These are phyloP conservation scores for Flaveria linearis DNA, from an alignment of 129 eudicot genomes.

Conservation along the genomic window DNA sequence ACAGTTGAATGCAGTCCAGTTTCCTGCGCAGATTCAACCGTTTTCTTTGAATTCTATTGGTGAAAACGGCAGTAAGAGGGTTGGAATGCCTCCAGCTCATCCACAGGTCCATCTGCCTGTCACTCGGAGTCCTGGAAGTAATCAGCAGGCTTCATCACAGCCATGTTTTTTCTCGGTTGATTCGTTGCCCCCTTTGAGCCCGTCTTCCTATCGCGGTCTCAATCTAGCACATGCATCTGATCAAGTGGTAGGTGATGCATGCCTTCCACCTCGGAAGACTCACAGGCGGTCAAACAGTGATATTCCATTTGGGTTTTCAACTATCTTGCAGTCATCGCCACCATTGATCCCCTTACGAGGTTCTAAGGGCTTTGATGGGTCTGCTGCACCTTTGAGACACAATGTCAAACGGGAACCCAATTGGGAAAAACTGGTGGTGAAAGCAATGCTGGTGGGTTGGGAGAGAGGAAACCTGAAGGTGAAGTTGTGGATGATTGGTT, in stretches of 20 bases:
- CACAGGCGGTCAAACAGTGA: conserved; percentile 87
- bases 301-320: conserved; percentile 67
- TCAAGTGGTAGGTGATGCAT: conserved; percentile 45
- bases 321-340: conserved; percentile 62
- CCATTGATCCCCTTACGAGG: conserved; percentile 57
- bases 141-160: conserved; percentile 56
- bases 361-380: conserved; percentile 40
- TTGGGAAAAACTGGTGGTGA: conserved; percentile 62
- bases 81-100: conserved; percentile 71
- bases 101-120: conserved; percentile 47
- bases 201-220: conserved; percentile 54
- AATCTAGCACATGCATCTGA: conserved; percentile 34
- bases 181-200: conserved; percentile 85
- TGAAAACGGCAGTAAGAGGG: conserved; percentile 48
- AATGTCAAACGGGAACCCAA: conserved; percentile 45
- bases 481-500: conserved; percentile 74
- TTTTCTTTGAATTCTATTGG: conserved; percentile 37
- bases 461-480: conserved; percentile 47
- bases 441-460: too few species aligned
- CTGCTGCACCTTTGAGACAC: neutral
- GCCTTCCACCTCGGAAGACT: conserved; percentile 79
- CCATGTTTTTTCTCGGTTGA: conserved; percentile 57
- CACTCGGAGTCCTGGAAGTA: conserved; percentile 39
- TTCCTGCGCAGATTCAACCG: conserved; percentile 55
- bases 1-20: conserved; percentile 47